Evolutionary conservation across 2,329 filamentous ascomycete genomes (phyloP).

Genomic region (Chlorencoelia australis): DNA sequence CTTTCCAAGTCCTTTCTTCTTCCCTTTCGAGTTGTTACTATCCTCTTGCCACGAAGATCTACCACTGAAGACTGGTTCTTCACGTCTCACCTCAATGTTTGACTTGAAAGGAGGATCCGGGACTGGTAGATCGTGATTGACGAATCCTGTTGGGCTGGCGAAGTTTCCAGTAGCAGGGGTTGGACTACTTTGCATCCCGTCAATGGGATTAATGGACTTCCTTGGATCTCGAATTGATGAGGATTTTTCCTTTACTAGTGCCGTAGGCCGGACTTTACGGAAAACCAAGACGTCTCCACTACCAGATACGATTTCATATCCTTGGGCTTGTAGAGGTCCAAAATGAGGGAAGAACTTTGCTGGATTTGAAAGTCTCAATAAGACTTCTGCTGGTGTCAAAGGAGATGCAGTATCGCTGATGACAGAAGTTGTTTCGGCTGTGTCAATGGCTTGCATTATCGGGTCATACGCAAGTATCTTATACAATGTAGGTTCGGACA

Average conservation of each 20-base stretch:
- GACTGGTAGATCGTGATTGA: conserved; percentile 45
- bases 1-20: conserved; percentile 34
- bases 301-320: conserved; percentile 58
- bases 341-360: conserved; percentile 58
- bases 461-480: conserved; percentile 59
- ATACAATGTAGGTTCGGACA: conserved; percentile 34
- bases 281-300: conserved; percentile 55
- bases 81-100: conserved; percentile 34
- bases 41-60: conserved; percentile 25
- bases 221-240: conserved; percentile 9
- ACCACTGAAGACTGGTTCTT: conserved; percentile 39
- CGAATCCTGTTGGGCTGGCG: conserved; percentile 54
- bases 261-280: conserved; percentile 42
- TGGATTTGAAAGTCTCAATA: conserved; percentile 51
- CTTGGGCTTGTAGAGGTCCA: conserved; percentile 44
- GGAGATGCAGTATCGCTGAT: conserved; percentile 38
- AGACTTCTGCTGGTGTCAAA: conserved; percentile 47
- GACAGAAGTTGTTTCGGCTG: conserved; percentile 50
- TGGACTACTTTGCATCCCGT: conserved; percentile 29
- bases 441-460: conserved; percentile 43
- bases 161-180: conserved; percentile 44
- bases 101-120: conserved; percentile 33
- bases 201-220: conserved; percentile 42
- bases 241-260: conserved; percentile 19
- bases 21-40: conserved; percentile 19